phyloP scores from a whole-genome alignment of 148 eudicot genomes.

The Amaranthus hypochondriacus region DNA sequence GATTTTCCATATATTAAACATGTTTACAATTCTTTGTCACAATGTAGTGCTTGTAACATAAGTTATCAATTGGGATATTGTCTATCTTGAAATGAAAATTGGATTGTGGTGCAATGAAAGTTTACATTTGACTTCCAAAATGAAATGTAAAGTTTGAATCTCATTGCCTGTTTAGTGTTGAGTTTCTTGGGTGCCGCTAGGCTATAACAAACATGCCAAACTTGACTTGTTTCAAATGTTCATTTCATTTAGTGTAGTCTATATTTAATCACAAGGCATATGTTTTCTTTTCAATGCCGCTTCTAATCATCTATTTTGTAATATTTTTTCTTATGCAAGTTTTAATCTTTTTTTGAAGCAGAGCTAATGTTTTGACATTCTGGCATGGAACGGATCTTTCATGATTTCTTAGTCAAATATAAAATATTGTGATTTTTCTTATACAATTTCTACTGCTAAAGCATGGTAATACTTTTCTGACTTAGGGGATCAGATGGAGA shows the following conservation, averaged over 20 bases:
- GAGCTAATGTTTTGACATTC: background rate
- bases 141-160: no score
- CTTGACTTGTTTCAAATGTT: no score
- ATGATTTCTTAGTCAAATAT: background rate
- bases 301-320: background rate
- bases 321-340: background rate
- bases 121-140: background rate
- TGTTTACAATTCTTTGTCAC: no score
- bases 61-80: no score
- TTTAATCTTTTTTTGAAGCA: background rate
- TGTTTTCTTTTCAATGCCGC: background rate
- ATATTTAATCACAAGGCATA: background rate
- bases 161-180: background rate
- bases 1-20: no score
- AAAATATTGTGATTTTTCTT: background rate
- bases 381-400: background rate
- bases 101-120: background rate
- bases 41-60: no score
- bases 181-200: no score
- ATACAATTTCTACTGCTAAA: background rate
- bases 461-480: constrained; percentile 10
- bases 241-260: background rate
- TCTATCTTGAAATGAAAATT: background rate
- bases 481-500: constrained; percentile 43
- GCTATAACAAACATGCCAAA: background rate